Evolutionary conservation across 352 stramenopile species (phyloP), one percentile per base, ranked within the genome.

Genomic region (Phytophthora capsici): DNA sequence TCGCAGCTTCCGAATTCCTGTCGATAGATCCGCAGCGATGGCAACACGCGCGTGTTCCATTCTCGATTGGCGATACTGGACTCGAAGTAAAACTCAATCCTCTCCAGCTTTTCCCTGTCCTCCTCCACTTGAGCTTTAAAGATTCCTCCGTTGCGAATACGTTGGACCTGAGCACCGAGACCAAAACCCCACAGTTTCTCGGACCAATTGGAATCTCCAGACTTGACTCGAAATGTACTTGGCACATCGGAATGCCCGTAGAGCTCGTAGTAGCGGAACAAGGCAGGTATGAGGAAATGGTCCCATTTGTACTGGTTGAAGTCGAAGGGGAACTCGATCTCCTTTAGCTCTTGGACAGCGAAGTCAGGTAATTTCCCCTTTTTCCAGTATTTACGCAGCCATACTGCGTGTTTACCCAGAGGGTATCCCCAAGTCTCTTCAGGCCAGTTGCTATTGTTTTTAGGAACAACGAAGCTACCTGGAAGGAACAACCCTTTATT

Each of bases 1-100:
- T 71, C 17, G 57, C 75, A 76, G 49, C 86, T 68, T 9, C 66
- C 68, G 34, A 75, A 41, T n/a, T 75, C 23, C 0, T 37, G 16
- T n/a, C 54, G 47, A 37, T 81, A 80, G 0, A 26, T 62, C 41
- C 70, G 30, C 1, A 88, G 44, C 2, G 65, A 51, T 9, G 78
- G 78, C 6, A 87, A 4, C 6, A 87, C 50, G 2, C 44, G 76
- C 8, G 69, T 50, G 30, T 40, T 57, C 79, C 82, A 89, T 19
- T 70, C 71, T 37, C 51, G 51, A 6, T 86, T 67, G 10, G 2
- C 30, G 8, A 86, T 54, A 1, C 32, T 56, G 17, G 63, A 61
- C 38, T 57, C 54, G 63, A 80, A 61, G 28, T 70, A 78, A 32
- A 69, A 66, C n/a, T 76, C 62, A n/a, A 79, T 63, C 55, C 17